These are phyloP conservation scores for Sergeia podlipaevii DNA, from an alignment of 208 protist genomes.

Conservation along the genomic window DNA sequence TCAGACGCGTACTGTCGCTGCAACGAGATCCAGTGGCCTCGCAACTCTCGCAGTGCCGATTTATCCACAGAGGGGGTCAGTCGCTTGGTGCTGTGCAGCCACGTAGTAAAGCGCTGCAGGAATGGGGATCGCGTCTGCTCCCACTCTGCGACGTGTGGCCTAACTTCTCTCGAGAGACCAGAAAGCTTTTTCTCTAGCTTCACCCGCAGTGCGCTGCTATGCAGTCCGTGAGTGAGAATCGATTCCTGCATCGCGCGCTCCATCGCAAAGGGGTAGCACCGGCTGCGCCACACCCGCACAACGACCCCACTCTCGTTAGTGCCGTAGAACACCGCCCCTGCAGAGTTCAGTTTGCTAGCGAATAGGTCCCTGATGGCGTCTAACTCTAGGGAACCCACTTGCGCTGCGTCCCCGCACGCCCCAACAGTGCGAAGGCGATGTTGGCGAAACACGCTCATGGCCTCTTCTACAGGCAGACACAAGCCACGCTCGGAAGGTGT, in stretches of 20 bases:
- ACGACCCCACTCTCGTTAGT: constrained; percentile 28
- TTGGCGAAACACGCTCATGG: constrained; percentile 29
- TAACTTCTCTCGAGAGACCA: constrained; percentile 34
- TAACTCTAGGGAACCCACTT: constrained; percentile 36
- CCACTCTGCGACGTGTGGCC: constrained; percentile 45
- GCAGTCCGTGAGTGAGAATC: constrained; percentile 61
- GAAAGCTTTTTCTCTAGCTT: constrained; percentile 60
- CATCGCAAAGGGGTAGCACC: constrained; percentile 40
- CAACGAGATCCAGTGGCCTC: constrained; percentile 53
- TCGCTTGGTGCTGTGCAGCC: constrained; percentile 56
- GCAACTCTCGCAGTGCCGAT: constrained; percentile 31
- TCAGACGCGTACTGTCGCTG: no score
- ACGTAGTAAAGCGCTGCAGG: constrained; percentile 54
- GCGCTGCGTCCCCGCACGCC: constrained; percentile 7
- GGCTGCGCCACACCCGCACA: constrained; percentile 75
- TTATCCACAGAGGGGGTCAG: constrained; percentile 47
- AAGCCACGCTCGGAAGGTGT: constrained; percentile 30
- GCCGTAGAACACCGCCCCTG: constrained; percentile 76
- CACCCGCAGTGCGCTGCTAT: constrained; percentile 26
- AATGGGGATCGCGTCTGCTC: constrained; percentile 44
- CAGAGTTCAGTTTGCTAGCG: constrained; percentile 35
- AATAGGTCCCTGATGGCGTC: constrained; percentile 25
- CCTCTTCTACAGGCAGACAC: constrained; percentile 37
- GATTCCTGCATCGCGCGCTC: constrained; percentile 72
- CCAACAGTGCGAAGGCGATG: constrained; percentile 46